Evolutionary conservation across 208 protist genomes (phyloP).

Genomic region (Trichomonas vaginalis): DNA sequence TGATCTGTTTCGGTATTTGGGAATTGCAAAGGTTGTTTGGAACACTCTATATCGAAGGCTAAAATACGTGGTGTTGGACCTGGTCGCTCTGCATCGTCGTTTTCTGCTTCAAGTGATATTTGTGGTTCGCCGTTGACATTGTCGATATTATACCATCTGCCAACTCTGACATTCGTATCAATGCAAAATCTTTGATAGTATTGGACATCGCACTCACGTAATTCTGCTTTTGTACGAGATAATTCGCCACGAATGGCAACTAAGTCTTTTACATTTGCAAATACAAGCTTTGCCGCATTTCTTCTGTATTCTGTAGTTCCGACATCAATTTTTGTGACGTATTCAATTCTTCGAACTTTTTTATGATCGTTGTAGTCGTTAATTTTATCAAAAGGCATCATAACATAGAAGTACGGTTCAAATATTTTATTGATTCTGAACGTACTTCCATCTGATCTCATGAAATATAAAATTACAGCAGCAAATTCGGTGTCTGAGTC

Average conservation of each 20-base stretch:
- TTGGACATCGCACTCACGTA: constrained; percentile 96
- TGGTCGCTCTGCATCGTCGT: constrained; percentile 68
- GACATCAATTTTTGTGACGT: not conserved
- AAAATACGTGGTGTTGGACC: constrained; percentile 22
- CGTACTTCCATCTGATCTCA: constrained; percentile 17
- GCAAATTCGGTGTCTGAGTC: not conserved
- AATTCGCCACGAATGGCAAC: not conserved
- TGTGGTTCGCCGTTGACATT: not conserved
- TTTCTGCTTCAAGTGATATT: constrained; percentile 24
- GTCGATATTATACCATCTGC: constrained; percentile 35
- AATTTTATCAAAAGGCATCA: constrained; percentile 21
- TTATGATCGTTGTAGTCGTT: constrained; percentile 13
- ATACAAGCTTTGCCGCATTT: not conserved
- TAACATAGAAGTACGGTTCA: constrained; percentile 6
- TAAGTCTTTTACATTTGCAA: not conserved
- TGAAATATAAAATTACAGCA: constrained; percentile 29
- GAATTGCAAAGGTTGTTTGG: constrained; percentile 94
- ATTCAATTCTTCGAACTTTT: not conserved
- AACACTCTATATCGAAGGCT: constrained; percentile 89
- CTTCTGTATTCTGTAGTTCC: not conserved
- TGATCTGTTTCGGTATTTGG: constrained; percentile 80
- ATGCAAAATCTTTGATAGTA: constrained; percentile 91
- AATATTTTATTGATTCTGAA: constrained; percentile 14
- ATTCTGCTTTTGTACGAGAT: constrained; percentile 51
- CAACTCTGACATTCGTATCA: constrained; percentile 72